Evolutionary conservation across 495 filamentous ascomycete species (phyloP).

Genomic region (Hypoxylon rickii): DNA sequence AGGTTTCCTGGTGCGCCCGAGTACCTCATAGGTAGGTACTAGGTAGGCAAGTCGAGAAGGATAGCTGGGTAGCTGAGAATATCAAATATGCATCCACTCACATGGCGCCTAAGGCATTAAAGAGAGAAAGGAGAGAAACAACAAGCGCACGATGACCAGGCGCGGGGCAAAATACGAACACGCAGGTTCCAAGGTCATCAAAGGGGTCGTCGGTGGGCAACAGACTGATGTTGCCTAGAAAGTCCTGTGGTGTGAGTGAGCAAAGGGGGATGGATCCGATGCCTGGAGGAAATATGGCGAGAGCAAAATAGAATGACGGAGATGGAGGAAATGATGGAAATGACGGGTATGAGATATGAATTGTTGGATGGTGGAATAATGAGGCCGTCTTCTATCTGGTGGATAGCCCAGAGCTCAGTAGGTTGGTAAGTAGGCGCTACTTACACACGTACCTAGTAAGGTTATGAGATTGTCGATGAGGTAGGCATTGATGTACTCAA

Average conservation of each 20-base stretch:
- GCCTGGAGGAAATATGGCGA: not conserved
- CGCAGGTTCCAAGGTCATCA: constrained; percentile 9
- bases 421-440: too few relatives aligned
- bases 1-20: too few relatives aligned
- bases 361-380: not conserved
- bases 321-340: too few relatives aligned
- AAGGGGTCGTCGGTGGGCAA: constrained; percentile 1
- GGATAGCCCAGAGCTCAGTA: too few relatives aligned
- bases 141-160: too few relatives aligned
- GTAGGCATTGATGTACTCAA: too few relatives aligned
- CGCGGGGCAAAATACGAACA: constrained; percentile 1
- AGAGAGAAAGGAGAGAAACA: too few relatives aligned
- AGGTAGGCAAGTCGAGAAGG: constrained; percentile 10
- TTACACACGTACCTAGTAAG: too few relatives aligned
- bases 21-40: constrained; percentile 1
- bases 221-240: not conserved
- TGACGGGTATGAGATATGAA: constrained; percentile 1
- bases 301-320: not conserved
- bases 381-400: not conserved
- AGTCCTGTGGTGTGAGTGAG: not conserved
- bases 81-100: too few relatives aligned
- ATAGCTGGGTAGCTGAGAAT: constrained; percentile 8
- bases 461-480: too few relatives aligned
- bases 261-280: not conserved
- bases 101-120: too few relatives aligned